Conservation (phyloP, 2,329 filamentous ascomycete genomes). For the Fusarium phyllophilum region DNA sequence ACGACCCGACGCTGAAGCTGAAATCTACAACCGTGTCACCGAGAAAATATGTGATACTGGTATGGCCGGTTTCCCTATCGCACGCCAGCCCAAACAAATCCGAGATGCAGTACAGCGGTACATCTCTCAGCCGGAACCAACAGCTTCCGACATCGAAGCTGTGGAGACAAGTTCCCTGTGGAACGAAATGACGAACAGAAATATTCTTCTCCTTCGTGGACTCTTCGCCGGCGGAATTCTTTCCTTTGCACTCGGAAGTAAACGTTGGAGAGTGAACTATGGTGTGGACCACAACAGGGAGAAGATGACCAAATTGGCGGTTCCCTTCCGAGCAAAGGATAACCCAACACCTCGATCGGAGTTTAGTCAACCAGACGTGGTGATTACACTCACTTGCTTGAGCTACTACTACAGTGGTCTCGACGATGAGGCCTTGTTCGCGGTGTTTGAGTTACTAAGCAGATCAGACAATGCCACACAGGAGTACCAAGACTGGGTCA, state of each 20-base stretch:
- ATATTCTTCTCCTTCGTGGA: slow-evolving; percentile 62
- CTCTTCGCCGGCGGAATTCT: slow-evolving; percentile 67
- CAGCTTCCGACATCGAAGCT: slow-evolving; percentile 40
- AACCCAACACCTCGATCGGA: slow-evolving; percentile 64
- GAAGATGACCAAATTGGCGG: slow-evolving; percentile 59
- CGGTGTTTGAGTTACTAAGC: slow-evolving; percentile 58
- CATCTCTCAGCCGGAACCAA: slow-evolving; percentile 52
- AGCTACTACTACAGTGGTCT: slow-evolving; percentile 69
- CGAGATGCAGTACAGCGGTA: slow-evolving; percentile 54
- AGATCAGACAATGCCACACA: slow-evolving; percentile 61
- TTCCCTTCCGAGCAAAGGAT: slow-evolving; percentile 71
- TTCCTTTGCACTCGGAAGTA: slow-evolving; percentile 62
- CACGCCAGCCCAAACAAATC: slow-evolving; percentile 45
- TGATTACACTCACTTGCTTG: slow-evolving; percentile 65
- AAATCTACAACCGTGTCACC: slow-evolving; percentile 50
- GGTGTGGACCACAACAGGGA: slow-evolving; percentile 59
- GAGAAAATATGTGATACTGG: slow-evolving; percentile 56
- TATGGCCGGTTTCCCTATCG: slow-evolving; percentile 54
- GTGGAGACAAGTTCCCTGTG: slow-evolving; percentile 55
- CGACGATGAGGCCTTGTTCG: slow-evolving; percentile 58
- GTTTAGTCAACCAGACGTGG: slow-evolving; percentile 70
- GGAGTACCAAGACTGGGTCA: slow-evolving; percentile 63
- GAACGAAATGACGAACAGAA: slow-evolving; percentile 44
- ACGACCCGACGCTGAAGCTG: slow-evolving; percentile 41
- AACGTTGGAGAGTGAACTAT: slow-evolving; percentile 74